Conservation (phyloP, 257 asterid genomes). For the Salvia splendens region DNA sequence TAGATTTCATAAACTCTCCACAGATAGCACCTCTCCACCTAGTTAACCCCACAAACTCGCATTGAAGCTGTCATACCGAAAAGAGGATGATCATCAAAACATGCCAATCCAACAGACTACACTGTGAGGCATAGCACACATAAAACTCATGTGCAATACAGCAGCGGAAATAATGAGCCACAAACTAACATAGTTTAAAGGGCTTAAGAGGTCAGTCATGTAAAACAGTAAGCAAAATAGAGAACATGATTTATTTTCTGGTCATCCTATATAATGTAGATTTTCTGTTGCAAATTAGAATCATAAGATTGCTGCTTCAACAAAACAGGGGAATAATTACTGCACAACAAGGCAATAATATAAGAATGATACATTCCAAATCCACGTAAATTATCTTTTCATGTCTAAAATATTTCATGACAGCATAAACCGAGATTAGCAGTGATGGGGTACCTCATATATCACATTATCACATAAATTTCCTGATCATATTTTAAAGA, state of each 20-base stretch:
- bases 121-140: slow-evolving; percentile 7
- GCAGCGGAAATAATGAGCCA: not conserved
- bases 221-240: not conserved
- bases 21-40: slow-evolving; percentile 96
- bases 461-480: no score
- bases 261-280: not conserved
- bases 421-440: no score
- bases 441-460: no score
- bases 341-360: slow-evolving; percentile 1
- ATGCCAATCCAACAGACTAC: slow-evolving; percentile 23
- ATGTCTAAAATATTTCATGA: no score
- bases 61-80: slow-evolving; percentile 54
- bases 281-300: not conserved
- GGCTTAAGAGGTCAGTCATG: not conserved
- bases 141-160: slow-evolving; percentile 10
- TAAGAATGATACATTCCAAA: not conserved
- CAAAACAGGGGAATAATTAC: not conserved
- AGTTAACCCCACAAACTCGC: slow-evolving; percentile 85
- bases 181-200: not conserved
- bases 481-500: no score
- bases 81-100: slow-evolving; percentile 20
- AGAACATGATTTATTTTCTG: not conserved
- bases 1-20: slow-evolving; percentile 90
- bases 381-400: not conserved
- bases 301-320: not conserved